These are phyloP conservation scores for Malassezia sympodialis DNA, from an alignment of 1,284 basidiomycete genomes.

Conservation along the genomic window DNA sequence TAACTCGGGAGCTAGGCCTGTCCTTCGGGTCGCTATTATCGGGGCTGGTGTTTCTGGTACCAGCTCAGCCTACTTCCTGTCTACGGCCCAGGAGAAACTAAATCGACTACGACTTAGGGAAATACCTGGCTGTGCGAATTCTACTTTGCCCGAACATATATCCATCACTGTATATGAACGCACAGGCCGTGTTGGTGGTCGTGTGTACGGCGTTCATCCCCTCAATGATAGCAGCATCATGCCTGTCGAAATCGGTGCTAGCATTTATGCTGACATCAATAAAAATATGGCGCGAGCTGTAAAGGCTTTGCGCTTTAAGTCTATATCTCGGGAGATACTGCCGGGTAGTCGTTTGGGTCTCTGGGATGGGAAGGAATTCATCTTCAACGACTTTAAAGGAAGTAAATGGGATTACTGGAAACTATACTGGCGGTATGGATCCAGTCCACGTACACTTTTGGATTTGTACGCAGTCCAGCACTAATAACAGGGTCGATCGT, in stretches of 20 bases:
- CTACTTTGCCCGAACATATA: slow-evolving; percentile 39
- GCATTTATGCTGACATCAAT: slow-evolving; percentile 74
- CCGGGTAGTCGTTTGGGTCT: slow-evolving; percentile 49
- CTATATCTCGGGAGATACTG: slow-evolving; percentile 14
- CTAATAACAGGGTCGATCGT: slow-evolving; percentile 54
- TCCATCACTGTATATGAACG: slow-evolving; percentile 75
- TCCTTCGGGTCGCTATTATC: slow-evolving; percentile 60
- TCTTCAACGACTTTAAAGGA: slow-evolving; percentile 33
- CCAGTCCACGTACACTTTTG: slow-evolving; percentile 56
- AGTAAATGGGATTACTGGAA: slow-evolving; percentile 41
- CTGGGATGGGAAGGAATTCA: slow-evolving; percentile 63
- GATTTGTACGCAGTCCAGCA: slow-evolving; percentile 16
- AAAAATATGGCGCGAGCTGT: slow-evolving; percentile 53
- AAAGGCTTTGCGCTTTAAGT: slow-evolving; percentile 18
- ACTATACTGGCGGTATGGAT: slow-evolving; percentile 64
- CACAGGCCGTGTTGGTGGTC: slow-evolving; percentile 65
- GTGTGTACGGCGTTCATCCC: slow-evolving; percentile 68
- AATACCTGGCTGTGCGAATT: background rate
- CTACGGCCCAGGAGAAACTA: slow-evolving; percentile 49
- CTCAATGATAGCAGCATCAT: slow-evolving; percentile 56
- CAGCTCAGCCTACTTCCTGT: slow-evolving; percentile 78
- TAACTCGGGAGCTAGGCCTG: background rate
- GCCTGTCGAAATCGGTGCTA: slow-evolving; percentile 71
- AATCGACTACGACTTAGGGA: background rate
- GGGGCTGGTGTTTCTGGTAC: slow-evolving; percentile 80